phyloP scores from a whole-genome alignment of 305 asterid species.

The Fraxinus angustifolia region DNA sequence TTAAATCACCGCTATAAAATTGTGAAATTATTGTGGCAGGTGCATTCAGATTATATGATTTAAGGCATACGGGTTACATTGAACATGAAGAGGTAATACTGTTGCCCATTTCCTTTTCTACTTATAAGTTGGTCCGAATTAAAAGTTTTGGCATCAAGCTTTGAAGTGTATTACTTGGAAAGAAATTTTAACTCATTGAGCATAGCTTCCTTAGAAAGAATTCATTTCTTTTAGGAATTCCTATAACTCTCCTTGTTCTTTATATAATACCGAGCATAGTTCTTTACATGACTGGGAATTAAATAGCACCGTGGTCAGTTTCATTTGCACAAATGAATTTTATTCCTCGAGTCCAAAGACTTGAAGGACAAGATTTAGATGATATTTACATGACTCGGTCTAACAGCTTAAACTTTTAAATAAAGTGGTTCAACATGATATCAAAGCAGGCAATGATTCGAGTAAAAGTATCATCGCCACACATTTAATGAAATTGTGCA shows the following conservation, averaged over 20 bases:
- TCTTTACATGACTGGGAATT: not conserved
- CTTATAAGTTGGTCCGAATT: not conserved
- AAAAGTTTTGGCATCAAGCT: not conserved
- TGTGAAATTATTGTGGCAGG: constrained; percentile 17
- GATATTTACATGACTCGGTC: not conserved
- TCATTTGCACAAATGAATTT: not conserved
- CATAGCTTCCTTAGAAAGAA: not conserved
- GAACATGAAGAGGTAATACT: constrained; percentile 33
- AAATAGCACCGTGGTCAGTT: not conserved
- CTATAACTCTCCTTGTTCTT: not conserved
- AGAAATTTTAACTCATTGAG: not conserved
- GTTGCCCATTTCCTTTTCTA: not conserved
- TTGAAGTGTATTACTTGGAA: not conserved
- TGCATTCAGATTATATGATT: constrained; percentile 31
- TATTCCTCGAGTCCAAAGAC: not conserved
- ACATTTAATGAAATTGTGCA: not conserved
- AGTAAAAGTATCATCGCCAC: not conserved
- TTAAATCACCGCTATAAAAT: not conserved
- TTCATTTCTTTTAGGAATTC: not conserved
- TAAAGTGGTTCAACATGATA: not conserved
- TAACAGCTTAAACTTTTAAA: not conserved
- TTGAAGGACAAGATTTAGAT: not conserved
- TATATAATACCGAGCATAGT: not conserved
- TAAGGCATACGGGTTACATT: constrained; percentile 30
- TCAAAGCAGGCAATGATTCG: not conserved